Evolutionary conservation across 2,329 filamentous ascomycete genomes (phyloP), one percentile per base, ranked within the genome.

Genomic region (Talaromyces pinophilus): DNA sequence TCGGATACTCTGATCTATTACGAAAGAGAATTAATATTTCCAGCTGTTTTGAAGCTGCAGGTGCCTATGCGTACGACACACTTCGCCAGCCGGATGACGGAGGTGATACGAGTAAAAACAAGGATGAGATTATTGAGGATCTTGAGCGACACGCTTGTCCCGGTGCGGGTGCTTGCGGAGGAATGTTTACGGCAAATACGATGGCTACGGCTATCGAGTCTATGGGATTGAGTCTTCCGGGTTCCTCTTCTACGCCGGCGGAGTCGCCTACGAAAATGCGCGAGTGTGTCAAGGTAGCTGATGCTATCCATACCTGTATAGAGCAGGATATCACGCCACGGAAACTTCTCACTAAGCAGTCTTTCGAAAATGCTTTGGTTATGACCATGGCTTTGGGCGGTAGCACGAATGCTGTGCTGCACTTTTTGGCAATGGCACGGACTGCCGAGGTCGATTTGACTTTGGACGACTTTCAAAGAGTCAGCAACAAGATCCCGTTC

Each of bases 151-250:
- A 95, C 73, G 89, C 92, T 1, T 96, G 93, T 76, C 90, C 90
- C 0, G 87, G 88, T 8, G 87, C 88, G 1, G 92, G 92, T 35
- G 93, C 92, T 0, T 96, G 92, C 70, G 92, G 92, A 57, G 92
- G 93, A 19, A 96, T 96, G 93, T 97, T 93, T 81, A 97, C 93
- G 0, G 93, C 93, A 70, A 96, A 96, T 80, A 96, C 92, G 28
- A 94, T 97, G 92, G 91, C 92, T 3, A 94, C 91, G 0, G 92
- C 91, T 15, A 92, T 96, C 70, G 92, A 97, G 81, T 92, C 91
- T 50, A 92, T 97, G 85, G 93, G 93, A 33, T 83, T 96, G 35
- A 88, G 88, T 0, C 83, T 96, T 7, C 92, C 93, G 0, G 92
- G 92, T 1, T 95, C 92, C 0, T 93, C 91, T 0, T 93, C 91